Conservation (phyloP, 345 rosid species). For the Lepidium africanum region DNA sequence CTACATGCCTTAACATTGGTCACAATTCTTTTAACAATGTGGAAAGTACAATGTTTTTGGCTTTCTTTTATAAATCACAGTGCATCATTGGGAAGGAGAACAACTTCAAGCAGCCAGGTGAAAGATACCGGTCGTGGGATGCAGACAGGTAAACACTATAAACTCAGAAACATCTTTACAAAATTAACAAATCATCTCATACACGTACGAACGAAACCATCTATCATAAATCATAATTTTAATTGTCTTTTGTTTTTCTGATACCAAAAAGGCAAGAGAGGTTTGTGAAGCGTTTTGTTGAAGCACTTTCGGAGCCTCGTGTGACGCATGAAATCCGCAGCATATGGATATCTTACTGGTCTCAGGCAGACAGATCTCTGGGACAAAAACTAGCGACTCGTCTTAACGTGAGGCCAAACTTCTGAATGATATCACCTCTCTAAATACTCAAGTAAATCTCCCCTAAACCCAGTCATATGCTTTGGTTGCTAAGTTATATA, state of each 20-base stretch:
- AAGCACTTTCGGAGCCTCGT: slow-evolving; percentile 72
- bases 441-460: not conserved
- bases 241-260: not conserved
- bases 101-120: slow-evolving; percentile 95
- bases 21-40: not conserved
- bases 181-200: not conserved
- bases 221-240: not conserved
- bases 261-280: slow-evolving; percentile 68
- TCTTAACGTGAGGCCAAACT: slow-evolving; percentile 62
- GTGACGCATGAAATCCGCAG: slow-evolving; percentile 75
- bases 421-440: slow-evolving; percentile 32
- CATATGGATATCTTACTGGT: slow-evolving; percentile 88
- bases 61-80: slow-evolving; percentile 30
- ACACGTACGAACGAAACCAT: too few species aligned
- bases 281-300: slow-evolving; percentile 63
- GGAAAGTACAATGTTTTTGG: not conserved
- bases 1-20: not conserved
- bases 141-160: slow-evolving; percentile 59
- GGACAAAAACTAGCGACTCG: slow-evolving; percentile 81
- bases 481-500: not conserved
- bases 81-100: slow-evolving; percentile 74
- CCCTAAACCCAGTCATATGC: not conserved
- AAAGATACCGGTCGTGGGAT: slow-evolving; percentile 72
- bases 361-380: slow-evolving; percentile 64
- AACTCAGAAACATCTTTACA: not conserved